Conservation (phyloP, 805 yeast genomes). For the Myxozyma neotropica region DNA sequence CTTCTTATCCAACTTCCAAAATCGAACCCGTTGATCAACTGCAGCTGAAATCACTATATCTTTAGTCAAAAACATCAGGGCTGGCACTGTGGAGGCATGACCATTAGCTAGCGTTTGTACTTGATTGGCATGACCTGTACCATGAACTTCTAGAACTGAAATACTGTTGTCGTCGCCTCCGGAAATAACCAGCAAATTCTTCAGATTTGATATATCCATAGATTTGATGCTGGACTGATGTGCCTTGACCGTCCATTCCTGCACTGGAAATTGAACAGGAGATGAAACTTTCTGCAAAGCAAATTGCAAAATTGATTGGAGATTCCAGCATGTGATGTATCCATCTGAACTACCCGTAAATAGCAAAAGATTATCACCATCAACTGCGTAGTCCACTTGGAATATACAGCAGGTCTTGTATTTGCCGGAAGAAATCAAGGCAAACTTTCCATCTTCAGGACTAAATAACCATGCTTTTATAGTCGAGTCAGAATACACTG, state of each 20-base stretch:
- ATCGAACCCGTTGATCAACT: constrained; percentile 76
- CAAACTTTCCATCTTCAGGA: constrained; percentile 45
- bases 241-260: constrained; percentile 47
- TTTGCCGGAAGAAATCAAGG: constrained; percentile 49
- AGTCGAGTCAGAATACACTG: constrained; percentile 84
- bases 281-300: background rate
- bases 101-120: constrained; percentile 52
- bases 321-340: constrained; percentile 61
- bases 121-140: constrained; percentile 27
- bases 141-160: constrained; percentile 46
- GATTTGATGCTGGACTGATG: constrained; percentile 89
- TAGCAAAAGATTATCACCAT: constrained; percentile 43
- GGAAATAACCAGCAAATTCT: constrained; percentile 51
- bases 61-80: constrained; percentile 48
- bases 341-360: constrained; percentile 85
- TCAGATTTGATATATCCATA: constrained; percentile 44
- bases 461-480: constrained; percentile 53
- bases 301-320: constrained; percentile 35
- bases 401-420: constrained; percentile 80
- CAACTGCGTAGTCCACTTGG: constrained; percentile 54
- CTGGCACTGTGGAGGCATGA: constrained; percentile 86
- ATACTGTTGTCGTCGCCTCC: constrained; percentile 95
- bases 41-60: constrained; percentile 57
- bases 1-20: constrained; percentile 55
- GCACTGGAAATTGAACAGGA: constrained; percentile 19